Percentiles rank a stretch among this genome's conserved stretches.
Evolutionary conservation across 495 filamentous ascomycete genomes (phyloP).

Genomic region (Penicillium lagena): DNA sequence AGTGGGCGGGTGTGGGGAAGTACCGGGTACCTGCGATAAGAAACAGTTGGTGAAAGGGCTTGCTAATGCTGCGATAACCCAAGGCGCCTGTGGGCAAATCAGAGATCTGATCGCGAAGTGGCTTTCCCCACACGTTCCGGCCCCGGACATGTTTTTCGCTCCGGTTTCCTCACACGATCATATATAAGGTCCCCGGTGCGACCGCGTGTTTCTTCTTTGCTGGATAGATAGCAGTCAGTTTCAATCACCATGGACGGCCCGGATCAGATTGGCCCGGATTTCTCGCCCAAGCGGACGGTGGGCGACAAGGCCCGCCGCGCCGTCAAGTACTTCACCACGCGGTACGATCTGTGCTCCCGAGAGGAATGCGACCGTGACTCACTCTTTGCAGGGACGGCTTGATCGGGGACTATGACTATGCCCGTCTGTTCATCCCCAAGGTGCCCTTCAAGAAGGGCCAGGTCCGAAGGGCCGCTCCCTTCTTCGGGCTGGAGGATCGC

Average conservation of each 20-base stretch:
- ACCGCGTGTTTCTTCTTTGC: background rate
- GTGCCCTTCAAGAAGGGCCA: conserved; percentile 71
- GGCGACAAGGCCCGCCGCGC: conserved; percentile 28
- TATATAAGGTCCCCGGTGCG: background rate
- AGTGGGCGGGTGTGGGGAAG: too few relatives aligned
- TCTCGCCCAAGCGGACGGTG: conserved; percentile 31
- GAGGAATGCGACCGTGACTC: background rate
- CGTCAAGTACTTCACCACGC: conserved; percentile 41
- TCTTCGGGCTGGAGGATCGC: conserved; percentile 80
- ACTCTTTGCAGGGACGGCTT: conserved; percentile 59
- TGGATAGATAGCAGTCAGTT: background rate
- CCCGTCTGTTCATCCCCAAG: conserved; percentile 67
- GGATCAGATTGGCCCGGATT: conserved; percentile 46
- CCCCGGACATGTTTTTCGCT: too few relatives aligned
- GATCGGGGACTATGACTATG: conserved; percentile 84
- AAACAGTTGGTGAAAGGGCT: too few relatives aligned
- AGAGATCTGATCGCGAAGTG: too few relatives aligned
- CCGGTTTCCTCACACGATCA: too few relatives aligned
- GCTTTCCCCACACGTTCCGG: too few relatives aligned
- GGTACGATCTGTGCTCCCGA: conserved; percentile 22
- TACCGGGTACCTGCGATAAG: too few relatives aligned
- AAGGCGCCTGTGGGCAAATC: too few relatives aligned
- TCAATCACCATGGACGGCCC: conserved; percentile 38
- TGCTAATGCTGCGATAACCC: too few relatives aligned
- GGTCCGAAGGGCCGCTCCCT: conserved; percentile 57